Evolutionary conservation across 805 yeast species (phyloP).

Genomic region (Wickerhamiella galacta): DNA sequence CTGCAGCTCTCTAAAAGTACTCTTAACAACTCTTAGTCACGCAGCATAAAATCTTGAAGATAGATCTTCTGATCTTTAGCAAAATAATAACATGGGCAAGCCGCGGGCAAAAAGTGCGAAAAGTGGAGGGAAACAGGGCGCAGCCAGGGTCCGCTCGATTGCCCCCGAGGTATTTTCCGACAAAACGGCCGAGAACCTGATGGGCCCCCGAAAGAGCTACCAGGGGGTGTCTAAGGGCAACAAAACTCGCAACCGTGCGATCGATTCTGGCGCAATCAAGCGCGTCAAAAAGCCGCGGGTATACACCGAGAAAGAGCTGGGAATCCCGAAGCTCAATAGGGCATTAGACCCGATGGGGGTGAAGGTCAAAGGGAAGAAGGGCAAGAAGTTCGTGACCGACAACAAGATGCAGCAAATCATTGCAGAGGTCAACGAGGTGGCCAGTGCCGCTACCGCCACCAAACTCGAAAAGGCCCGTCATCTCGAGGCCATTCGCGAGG

Average conservation of each 20-base stretch:
- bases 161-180: conserved; percentile 16
- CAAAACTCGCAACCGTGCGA: conserved; percentile 14
- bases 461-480: conserved; percentile 81
- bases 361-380: conserved; percentile 65
- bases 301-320: conserved; percentile 62
- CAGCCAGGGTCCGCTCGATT: conserved; percentile 12
- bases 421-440: conserved; percentile 63
- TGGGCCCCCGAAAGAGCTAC: conserved; percentile 12
- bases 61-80: no score
- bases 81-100: conserved; percentile 15
- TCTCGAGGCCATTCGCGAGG: conserved; percentile 75
- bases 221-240: conserved; percentile 15
- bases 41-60: no score
- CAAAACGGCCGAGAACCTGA: conserved; percentile 13
- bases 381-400: conserved; percentile 43
- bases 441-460: conserved; percentile 66
- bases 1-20: no score
- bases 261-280: conserved; percentile 8
- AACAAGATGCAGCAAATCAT: conserved; percentile 59
- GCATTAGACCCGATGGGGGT: conserved; percentile 74
- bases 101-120: conserved; percentile 8
- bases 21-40: no score
- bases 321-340: conserved; percentile 63
- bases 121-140: conserved; percentile 8
- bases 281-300: conserved; percentile 17